Evolutionary conservation across 768 basidiomycete genomes (phyloP).

Genomic region (Rhodotorula sphaerocarpa): DNA sequence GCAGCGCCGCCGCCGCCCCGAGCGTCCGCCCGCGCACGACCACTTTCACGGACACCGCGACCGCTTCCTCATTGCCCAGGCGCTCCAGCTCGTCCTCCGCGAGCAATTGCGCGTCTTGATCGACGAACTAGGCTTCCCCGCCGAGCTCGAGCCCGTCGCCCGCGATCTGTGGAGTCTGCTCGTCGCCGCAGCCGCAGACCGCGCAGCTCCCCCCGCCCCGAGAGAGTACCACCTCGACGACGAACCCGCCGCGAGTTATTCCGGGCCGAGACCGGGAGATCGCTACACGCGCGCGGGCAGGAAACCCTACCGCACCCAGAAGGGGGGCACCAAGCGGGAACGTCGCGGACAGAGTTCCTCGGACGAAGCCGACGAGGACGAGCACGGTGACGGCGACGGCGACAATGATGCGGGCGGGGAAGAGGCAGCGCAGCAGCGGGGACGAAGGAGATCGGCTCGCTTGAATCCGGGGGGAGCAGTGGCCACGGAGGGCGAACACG

Average conservation of each 20-base stretch:
- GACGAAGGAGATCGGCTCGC: background rate
- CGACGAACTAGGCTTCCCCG: conserved; percentile 31
- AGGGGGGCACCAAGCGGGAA: background rate
- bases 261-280: conserved; percentile 18
- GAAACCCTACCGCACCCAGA: background rate
- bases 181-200: conserved; percentile 3
- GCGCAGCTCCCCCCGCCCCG: conserved; percentile 6
- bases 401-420: background rate
- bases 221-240: conserved; percentile 12
- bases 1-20: background rate
- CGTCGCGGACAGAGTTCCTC: background rate
- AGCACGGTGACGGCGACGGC: background rate
- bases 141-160: conserved; percentile 24
- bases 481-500: too few species aligned
- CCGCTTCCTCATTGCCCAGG: conserved; percentile 25
- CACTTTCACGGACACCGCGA: conserved; percentile 26
- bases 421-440: background rate
- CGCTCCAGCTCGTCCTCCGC: conserved; percentile 30
- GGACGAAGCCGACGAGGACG: background rate
- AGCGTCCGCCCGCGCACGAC: conserved; percentile 4
- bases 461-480: too few species aligned
- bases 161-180: conserved; percentile 27
- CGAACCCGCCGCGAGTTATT: conserved; percentile 24
- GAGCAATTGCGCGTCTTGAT: conserved; percentile 24
- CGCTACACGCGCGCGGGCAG: conserved; percentile 14